Evolutionary conservation across 805 yeast species (phyloP), one percentile per base, ranked within the genome.

Genomic region (Helenozyma rhizophorensis): DNA sequence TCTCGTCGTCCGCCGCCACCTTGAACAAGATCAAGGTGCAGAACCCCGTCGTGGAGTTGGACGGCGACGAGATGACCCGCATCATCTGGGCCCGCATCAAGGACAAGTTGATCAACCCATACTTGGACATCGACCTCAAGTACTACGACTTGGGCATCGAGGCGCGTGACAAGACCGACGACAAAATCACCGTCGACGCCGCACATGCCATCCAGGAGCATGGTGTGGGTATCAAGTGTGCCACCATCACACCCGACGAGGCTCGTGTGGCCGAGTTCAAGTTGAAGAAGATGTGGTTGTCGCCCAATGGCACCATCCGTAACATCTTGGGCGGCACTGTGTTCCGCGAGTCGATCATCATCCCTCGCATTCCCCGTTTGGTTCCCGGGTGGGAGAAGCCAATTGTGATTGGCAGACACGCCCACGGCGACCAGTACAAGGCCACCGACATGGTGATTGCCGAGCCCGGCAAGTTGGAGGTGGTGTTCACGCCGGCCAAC

Each of bases 191-290:
- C 13, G 56, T 73, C 22, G 96, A 90, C 34, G 84, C 96, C 9
- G 97, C 97, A 15, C 67, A 80, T 31, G 97, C 97, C 33, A 89
- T 87, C 48, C 67, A 79, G 60, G 76, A 88, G 62, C 82, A 86
- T 60, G 84, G 86, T 34, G 97, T 90, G 37, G 97, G 95, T 19
- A 86, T 90, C 50, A 90, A 90, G 68, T 90, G 97, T 69, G 97
- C 97, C 37, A 90, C 97, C 32, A 90, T 90, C 60, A 90, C 97
- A n/a, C 97, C 97, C 6, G 95, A 86, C 57, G 97, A 90, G 68
- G 93, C 86, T 29, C 79, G 97, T 53, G 97, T 90, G 33, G 70
- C 84, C 61, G 97, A 90, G 63, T 90, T 87, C 63, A 68, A 74
- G 36, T 74, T 90, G 61, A 88, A 90, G 69, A 83, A 88, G 62